Conservation (phyloP, 441 rosid species). For the Eruca vesicaria region DNA sequence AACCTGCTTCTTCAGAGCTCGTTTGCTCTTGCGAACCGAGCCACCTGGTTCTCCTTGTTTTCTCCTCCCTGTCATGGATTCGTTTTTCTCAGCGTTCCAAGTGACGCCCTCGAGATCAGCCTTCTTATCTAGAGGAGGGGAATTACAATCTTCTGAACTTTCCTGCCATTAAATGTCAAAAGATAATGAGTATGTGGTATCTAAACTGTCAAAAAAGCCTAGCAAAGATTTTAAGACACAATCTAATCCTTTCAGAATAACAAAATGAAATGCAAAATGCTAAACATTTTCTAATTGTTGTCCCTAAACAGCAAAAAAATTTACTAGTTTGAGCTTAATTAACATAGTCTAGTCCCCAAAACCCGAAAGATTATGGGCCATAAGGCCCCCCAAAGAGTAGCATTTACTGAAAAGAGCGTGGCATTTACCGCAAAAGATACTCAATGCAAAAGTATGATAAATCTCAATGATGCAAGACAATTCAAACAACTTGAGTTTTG, state of each 20-base stretch:
- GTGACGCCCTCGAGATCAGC: slow-evolving; percentile 67
- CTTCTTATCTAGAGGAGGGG: slow-evolving; percentile 51
- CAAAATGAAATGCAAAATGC: slow-evolving; percentile 5
- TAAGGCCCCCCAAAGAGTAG: background rate
- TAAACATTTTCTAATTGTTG: background rate
- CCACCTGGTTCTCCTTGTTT: slow-evolving; percentile 61
- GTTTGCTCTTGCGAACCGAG: slow-evolving; percentile 77
- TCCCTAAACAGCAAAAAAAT: slow-evolving; percentile 21
- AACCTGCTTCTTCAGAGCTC: slow-evolving; percentile 67
- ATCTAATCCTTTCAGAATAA: slow-evolving; percentile 35
- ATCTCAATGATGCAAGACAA: background rate
- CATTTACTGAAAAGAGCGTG: background rate
- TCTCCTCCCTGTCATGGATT: slow-evolving; percentile 46
- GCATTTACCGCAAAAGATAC: slow-evolving; percentile 8
- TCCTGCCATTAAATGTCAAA: slow-evolving; percentile 49
- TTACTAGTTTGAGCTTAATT: slow-evolving; percentile 4
- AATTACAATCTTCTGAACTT: slow-evolving; percentile 46
- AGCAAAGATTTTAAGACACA: slow-evolving; percentile 32
- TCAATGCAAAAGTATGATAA: slow-evolving; percentile 15
- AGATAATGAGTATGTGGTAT: slow-evolving; percentile 17
- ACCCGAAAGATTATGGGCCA: slow-evolving; percentile 28
- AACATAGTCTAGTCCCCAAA: background rate
- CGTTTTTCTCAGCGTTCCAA: slow-evolving; percentile 71
- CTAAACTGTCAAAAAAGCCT: slow-evolving; percentile 24
- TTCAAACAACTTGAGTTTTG: background rate